Conservation (phyloP, 1,284 basidiomycete species). For the Rhodotorula sp. region DNA sequence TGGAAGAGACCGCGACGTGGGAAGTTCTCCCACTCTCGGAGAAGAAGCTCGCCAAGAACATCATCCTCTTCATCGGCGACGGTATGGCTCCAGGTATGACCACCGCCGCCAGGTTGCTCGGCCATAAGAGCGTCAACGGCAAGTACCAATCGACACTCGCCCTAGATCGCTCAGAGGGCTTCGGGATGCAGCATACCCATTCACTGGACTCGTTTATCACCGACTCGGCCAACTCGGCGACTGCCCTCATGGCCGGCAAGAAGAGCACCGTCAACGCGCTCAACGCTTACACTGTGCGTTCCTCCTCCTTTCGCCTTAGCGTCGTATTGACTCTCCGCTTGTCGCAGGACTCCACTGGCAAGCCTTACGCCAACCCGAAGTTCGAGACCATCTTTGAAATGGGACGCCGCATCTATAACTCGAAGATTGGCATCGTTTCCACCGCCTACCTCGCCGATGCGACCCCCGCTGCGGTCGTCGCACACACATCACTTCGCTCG, state of each 20-base stretch:
- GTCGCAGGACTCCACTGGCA: conserved; percentile 45
- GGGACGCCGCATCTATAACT: conserved; percentile 43
- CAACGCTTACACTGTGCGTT: conserved; percentile 2
- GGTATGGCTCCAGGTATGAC: conserved; percentile 32
- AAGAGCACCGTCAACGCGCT: conserved; percentile 51
- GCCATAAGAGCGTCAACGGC: conserved; percentile 53
- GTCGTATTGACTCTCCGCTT: too few relatives aligned
- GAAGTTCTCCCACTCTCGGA: conserved; percentile 46
- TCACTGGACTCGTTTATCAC: conserved; percentile 28
- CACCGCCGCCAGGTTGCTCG: conserved; percentile 50
- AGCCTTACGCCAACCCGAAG: conserved; percentile 48
- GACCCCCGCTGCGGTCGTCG: conserved; percentile 49
- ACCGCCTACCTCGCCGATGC: conserved; percentile 52
- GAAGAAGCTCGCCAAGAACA: conserved; percentile 45
- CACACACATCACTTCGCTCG: conserved; percentile 47
- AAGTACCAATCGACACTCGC: conserved; percentile 49
- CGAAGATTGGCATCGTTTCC: conserved; percentile 51
- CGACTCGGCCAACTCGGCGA: conserved; percentile 54
- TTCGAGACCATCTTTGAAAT: conserved; percentile 49
- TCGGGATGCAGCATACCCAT: conserved; percentile 46
- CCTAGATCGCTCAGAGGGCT: conserved; percentile 45
- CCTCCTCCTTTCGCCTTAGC: too few relatives aligned
- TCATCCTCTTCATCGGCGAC: conserved; percentile 49
- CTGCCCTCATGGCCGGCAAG: conserved; percentile 51
- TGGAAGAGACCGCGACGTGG: conserved; percentile 47